Evolutionary conservation across 148 eudicot genomes (phyloP).

Genomic region (Camellia japonica): DNA sequence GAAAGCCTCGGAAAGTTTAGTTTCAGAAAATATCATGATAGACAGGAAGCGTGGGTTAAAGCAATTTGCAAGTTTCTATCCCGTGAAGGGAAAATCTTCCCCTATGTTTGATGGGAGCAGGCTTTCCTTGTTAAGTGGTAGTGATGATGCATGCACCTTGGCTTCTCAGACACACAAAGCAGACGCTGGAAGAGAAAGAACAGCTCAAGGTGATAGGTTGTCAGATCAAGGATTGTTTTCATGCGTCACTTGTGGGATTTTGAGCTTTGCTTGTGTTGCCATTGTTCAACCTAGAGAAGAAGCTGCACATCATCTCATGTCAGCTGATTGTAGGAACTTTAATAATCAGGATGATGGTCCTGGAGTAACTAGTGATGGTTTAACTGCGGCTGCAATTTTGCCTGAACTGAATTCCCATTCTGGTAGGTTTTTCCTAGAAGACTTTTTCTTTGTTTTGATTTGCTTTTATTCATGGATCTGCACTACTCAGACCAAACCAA

Average conservation of each 20-base stretch:
- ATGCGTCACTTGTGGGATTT: conserved; percentile 94
- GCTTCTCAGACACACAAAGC: conserved; percentile 22
- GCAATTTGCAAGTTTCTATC: conserved; percentile 39
- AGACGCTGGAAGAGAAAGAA: conserved; percentile 34
- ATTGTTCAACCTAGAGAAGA: conserved; percentile 74
- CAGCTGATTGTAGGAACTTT: conserved; percentile 64
- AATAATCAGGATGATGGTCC: conserved; percentile 43
- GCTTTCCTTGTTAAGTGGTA: conserved; percentile 16
- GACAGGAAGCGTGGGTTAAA: conserved; percentile 45
- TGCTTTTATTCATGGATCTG: neutral
- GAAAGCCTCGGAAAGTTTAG: conserved; percentile 37
- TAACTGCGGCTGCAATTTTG: conserved; percentile 25
- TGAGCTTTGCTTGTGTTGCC: conserved; percentile 93
- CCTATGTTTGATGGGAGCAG: conserved; percentile 18
- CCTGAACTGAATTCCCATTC: conserved; percentile 36
- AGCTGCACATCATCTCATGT: conserved; percentile 71
- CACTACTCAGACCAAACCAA: too few species aligned
- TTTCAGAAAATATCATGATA: conserved; percentile 28
- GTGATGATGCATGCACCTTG: conserved; percentile 22
- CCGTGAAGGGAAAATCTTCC: conserved; percentile 46
- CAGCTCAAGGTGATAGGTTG: conserved; percentile 42
- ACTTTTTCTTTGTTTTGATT: neutral
- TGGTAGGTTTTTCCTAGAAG: conserved; percentile 35
- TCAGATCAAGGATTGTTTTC: conserved; percentile 79
- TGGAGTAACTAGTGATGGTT: conserved; percentile 31